Conservation (phyloP, 148 eudicot genomes). For the Nepenthes gracilis region DNA sequence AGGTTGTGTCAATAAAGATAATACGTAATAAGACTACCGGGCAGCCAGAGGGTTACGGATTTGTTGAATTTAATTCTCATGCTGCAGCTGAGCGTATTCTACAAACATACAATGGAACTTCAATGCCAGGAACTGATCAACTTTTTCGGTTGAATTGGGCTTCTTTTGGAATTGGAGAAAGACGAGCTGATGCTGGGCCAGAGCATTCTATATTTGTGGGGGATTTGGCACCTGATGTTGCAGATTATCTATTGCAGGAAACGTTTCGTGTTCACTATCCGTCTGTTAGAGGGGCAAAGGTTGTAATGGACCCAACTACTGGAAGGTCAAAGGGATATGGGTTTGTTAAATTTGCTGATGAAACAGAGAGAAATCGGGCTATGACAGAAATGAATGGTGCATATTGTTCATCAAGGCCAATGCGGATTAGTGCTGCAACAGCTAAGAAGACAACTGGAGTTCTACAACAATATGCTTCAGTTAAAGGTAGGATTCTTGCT, state of each 20-base stretch:
- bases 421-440: constrained; percentile 98
- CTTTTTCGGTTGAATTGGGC: constrained; percentile 96
- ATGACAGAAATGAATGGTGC: constrained; percentile 98
- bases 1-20: constrained; percentile 83
- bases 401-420: constrained; percentile 88
- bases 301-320: constrained; percentile 81
- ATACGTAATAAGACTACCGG: constrained; percentile 83
- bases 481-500: constrained; percentile 38
- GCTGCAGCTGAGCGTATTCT: constrained; percentile 76
- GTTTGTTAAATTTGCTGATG: constrained; percentile 94
- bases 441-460: constrained; percentile 72
- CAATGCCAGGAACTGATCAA: constrained; percentile 85
- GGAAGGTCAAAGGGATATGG: constrained; percentile 97
- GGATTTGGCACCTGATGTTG: constrained; percentile 91
- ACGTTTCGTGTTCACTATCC: constrained; percentile 76
- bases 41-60: constrained; percentile 96
- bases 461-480: constrained; percentile 57
- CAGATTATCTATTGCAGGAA: constrained; percentile 86
- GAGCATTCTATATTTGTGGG: constrained; percentile 98
- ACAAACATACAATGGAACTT: constrained; percentile 77
- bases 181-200: constrained; percentile 68
- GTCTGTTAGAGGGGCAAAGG: constrained; percentile 94
- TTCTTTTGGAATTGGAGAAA: constrained; percentile 88
- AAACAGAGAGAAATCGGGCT: constrained; percentile 77
- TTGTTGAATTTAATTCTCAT: constrained; percentile 84